Evolutionary conservation across 345 rosid genomes (phyloP).

Genomic region (Anastatica hierochuntica): DNA sequence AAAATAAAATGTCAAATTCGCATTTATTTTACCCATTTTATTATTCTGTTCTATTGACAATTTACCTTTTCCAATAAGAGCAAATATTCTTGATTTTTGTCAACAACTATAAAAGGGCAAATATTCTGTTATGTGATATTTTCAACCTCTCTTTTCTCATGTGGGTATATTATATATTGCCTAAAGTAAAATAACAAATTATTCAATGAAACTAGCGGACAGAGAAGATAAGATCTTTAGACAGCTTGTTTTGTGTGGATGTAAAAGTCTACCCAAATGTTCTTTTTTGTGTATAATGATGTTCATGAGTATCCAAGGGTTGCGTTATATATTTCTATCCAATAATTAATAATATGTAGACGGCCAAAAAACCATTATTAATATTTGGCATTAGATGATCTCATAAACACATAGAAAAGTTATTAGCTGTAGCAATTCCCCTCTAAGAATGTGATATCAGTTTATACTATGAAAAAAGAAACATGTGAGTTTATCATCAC

Average conservation of each 20-base stretch:
- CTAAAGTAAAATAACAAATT: not conserved
- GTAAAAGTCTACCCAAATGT: slow-evolving; percentile 8
- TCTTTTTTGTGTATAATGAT: slow-evolving; percentile 14
- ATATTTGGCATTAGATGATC: slow-evolving; percentile 1
- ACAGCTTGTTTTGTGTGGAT: slow-evolving; percentile 14
- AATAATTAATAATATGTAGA: not conserved
- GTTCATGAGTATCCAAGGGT: slow-evolving; percentile 23
- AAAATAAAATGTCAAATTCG: not conserved
- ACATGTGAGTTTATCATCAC: not conserved
- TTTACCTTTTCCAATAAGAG: slow-evolving; percentile 2
- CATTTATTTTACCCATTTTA: not conserved
- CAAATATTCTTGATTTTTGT: no score
- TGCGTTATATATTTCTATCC: not conserved
- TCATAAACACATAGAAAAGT: not conserved
- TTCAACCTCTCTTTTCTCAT: not conserved
- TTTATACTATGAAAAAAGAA: no score
- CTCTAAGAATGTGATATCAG: not conserved
- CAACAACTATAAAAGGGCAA: not conserved
- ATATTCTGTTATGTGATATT: not conserved
- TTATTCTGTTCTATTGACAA: slow-evolving; percentile 13
- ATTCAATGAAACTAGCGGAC: not conserved
- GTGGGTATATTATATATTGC: slow-evolving; percentile 1
- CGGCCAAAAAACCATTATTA: not conserved
- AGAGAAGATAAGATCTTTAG: slow-evolving; percentile 9
- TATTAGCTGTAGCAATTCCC: not conserved